Evolutionary conservation across 1,139 yeast genomes (phyloP).

Genomic region (Yamadazyma siamensis): DNA sequence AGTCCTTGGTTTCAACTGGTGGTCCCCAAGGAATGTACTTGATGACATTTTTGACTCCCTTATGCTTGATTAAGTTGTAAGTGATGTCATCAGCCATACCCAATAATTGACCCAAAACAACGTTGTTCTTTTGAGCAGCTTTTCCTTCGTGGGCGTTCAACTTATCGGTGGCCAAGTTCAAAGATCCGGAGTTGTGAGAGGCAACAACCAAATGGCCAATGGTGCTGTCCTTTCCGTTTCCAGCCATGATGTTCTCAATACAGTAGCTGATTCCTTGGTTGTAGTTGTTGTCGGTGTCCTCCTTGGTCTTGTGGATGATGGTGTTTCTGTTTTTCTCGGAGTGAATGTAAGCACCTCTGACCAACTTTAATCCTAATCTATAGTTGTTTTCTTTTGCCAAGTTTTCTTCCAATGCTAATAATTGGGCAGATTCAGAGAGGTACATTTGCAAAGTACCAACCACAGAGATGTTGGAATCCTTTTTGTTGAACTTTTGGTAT

Average conservation of each 20-base stretch:
- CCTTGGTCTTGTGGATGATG: constrained; percentile 73
- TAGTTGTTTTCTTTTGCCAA: constrained; percentile 64
- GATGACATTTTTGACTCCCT: constrained; percentile 71
- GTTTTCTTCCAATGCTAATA: constrained; percentile 60
- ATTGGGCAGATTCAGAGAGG: constrained; percentile 63
- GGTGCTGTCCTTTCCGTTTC: constrained; percentile 43
- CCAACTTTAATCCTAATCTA: constrained; percentile 83
- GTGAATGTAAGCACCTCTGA: constrained; percentile 97
- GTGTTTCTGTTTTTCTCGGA: constrained; percentile 69
- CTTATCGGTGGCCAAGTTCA: constrained; percentile 63
- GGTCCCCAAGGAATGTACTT: constrained; percentile 99
- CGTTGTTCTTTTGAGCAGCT: constrained; percentile 51
- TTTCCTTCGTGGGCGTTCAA: constrained; percentile 25
- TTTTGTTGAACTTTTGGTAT: constrained; percentile 69
- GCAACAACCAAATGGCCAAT: constrained; percentile 91
- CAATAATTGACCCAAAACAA: constrained; percentile 84
- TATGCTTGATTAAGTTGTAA: constrained; percentile 61
- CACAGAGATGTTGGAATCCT: constrained; percentile 57
- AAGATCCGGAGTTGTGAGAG: constrained; percentile 83
- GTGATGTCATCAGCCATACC: constrained; percentile 97
- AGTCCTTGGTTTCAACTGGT: constrained; percentile 88
- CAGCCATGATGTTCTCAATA: constrained; percentile 55
- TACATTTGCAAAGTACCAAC: constrained; percentile 96
- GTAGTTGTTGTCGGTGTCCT: constrained; percentile 73
- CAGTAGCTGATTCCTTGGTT: constrained; percentile 67